Percentiles rank a stretch among this genome's conserved stretches.
phyloP scores from a whole-genome alignment of 139 green algal species.

The Bryopsis sp. region DNA sequence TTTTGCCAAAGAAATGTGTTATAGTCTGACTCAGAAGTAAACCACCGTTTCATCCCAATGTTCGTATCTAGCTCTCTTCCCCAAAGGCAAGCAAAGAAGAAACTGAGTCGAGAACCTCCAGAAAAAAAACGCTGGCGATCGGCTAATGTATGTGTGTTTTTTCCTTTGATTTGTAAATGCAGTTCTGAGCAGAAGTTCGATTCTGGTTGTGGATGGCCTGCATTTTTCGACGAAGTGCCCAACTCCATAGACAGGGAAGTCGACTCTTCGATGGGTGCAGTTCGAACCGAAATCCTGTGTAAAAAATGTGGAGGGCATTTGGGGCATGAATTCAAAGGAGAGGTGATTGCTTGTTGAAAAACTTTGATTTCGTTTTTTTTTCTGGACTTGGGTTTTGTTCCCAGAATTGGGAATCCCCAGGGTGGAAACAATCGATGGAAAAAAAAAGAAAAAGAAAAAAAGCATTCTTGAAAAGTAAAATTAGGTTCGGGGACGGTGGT shows the following conservation, averaged over 20 bases:
- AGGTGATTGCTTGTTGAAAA: constrained; percentile 28
- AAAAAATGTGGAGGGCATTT: constrained; percentile 83
- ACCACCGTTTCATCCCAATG: no score
- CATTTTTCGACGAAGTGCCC: constrained; percentile 73
- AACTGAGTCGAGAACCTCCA: no score
- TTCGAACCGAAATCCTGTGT: constrained; percentile 72
- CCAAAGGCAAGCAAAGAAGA: no score
- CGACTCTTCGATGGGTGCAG: constrained; percentile 47
- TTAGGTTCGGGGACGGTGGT: background rate
- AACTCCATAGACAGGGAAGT: constrained; percentile 52
- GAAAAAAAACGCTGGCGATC: no score
- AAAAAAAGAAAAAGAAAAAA: no score
- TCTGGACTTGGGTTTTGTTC: background rate
- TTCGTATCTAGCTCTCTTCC: no score
- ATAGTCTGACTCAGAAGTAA: no score
- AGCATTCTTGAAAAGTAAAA: background rate
- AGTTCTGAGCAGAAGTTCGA: constrained; percentile 89
- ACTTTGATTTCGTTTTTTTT: background rate
- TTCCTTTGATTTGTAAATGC: background rate
- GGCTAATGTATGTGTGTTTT: background rate
- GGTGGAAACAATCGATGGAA: background rate
- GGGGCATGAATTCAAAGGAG: constrained; percentile 89
- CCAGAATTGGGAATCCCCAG: background rate
- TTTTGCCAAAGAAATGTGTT: no score
- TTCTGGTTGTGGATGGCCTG: constrained; percentile 90